Conservation (phyloP, 2,329 filamentous ascomycete species). For the Penicillium frequentans region DNA sequence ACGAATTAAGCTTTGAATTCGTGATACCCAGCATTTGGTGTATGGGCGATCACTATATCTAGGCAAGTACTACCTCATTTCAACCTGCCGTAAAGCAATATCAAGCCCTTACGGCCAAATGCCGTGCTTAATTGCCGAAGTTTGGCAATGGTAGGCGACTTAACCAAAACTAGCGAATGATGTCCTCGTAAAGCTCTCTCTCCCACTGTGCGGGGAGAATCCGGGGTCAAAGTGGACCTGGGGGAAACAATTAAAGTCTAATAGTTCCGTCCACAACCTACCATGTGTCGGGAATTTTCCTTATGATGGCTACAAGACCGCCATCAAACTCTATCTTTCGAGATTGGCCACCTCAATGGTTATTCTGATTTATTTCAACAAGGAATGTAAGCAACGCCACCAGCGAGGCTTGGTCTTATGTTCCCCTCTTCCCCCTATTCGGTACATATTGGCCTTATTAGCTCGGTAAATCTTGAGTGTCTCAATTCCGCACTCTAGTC, state of each 20-base stretch:
- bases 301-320: neutral
- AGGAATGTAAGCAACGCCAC: neutral
- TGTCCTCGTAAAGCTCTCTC: neutral
- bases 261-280: neutral
- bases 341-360: neutral
- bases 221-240: constrained; percentile 10
- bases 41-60: too few relatives aligned
- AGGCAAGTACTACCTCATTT: too few relatives aligned
- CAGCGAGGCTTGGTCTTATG: neutral
- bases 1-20: too few relatives aligned
- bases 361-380: neutral
- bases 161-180: neutral
- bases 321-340: neutral
- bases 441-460: neutral
- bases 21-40: too few relatives aligned
- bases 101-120: neutral
- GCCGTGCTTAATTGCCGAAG: constrained; percentile 5
- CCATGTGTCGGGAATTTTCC: neutral
- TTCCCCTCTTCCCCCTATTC: neutral
- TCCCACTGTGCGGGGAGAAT: constrained; percentile 4
- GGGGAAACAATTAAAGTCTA: neutral
- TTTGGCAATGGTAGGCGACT: constrained; percentile 10
- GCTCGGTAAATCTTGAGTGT: neutral
- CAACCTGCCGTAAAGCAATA: too few relatives aligned
- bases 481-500: neutral